These are phyloP conservation scores for Citrus sp. DNA, from an alignment of 345 rosid species.

Conservation along the genomic window DNA sequence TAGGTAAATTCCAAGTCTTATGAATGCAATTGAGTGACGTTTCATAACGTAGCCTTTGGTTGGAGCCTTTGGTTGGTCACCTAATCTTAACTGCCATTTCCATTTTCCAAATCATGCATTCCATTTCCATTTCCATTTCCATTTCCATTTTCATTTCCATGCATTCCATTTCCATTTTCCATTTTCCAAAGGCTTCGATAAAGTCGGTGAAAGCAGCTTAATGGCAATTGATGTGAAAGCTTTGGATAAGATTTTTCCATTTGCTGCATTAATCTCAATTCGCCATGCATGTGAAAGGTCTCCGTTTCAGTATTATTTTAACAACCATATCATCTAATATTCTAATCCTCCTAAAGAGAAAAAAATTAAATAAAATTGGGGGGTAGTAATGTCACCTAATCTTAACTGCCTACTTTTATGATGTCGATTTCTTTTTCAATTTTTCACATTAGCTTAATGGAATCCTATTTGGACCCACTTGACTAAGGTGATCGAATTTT, in stretches of 20 bases:
- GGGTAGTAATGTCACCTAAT: neutral
- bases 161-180: neutral
- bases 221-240: too few relatives aligned
- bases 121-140: too few relatives aligned
- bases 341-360: too few relatives aligned
- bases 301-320: neutral
- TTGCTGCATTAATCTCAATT: neutral
- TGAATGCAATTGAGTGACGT: neutral
- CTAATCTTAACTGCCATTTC: too few relatives aligned
- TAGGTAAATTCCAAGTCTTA: neutral
- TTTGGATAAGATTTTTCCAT: neutral
- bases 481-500: neutral
- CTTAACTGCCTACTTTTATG: constrained; percentile 12
- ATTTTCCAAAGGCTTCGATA: neutral
- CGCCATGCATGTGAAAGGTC: neutral
- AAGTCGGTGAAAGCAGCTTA: neutral
- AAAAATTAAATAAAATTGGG: too few relatives aligned
- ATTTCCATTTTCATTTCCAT: too few relatives aligned
- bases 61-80: too few relatives aligned
- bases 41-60: neutral
- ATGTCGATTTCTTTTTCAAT: neutral
- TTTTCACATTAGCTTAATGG: neutral
- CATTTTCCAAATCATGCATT: too few relatives aligned
- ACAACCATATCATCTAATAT: neutral
- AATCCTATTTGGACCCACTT: constrained; percentile 1